Base-by-base conservation (phyloP, 768 basidiomycete species). In the Cytidiella melzeri region DNA sequence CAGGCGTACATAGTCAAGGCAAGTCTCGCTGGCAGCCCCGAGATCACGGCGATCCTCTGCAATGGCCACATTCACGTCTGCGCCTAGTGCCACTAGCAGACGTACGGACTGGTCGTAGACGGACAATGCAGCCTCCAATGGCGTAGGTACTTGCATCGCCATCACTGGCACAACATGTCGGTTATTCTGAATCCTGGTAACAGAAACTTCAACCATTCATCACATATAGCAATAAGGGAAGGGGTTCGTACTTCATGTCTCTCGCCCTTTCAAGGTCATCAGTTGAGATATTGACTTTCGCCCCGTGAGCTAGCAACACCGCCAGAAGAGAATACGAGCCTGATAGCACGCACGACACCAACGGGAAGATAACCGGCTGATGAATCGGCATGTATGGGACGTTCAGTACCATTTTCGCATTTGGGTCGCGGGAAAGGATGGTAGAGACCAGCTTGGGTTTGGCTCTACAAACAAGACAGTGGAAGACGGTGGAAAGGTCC, bases 301-400 rank as follows among this genome's bases (percentile, higher is more conserved):
- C 64, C 0, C 62, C 67, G 28, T 68, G 49, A 0, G 66, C 62
- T 4, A 67, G 52, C 7, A 69, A 53, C 3, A 65, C 36, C 1
- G 64, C 65, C 1, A 64, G 41, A 15, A 59, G 61, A 9, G 62
- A 58, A 30, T 61, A 61, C 27, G 64, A 45, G 9, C 60, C 54
- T 11, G 24, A 37, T 4, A 13, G 24, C 30, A 69, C 54, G 10
- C 66, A 58, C 2, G 62, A 55, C 2, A 64, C 60, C 15, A 67
- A 27, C 9, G 68, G 67, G 40, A 57, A 61, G 3, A 59, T 43
- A 5, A 55, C 47, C 3, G 18, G 15, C n/a, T 13, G 4, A 19
- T 41, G 48, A 11, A 34, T n/a, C 4, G 26, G 40, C 50, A 57
- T 25, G 50, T 43, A 28, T 3, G 67, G 60, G 20, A 63, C 53